Base-by-base conservation (phyloP, 2,329 filamentous ascomycete species). In the Cytospora mali region DNA sequence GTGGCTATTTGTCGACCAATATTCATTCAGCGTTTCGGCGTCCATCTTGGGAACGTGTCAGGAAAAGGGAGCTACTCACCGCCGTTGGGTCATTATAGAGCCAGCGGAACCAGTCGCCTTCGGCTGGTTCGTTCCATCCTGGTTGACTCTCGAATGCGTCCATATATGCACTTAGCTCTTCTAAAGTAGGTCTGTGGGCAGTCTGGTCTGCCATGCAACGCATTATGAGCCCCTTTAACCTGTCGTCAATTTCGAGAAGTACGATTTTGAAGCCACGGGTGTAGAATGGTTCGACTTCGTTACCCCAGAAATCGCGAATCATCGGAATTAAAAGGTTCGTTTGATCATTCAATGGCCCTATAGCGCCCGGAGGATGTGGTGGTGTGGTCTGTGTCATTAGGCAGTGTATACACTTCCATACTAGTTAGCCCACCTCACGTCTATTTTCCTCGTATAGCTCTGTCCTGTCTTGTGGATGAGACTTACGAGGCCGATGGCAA, bases 171-270 rank as follows among this genome's bases (percentile, higher is more conserved):
- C 21, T 25, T 9, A 61, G 58, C 39, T 61, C 58, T 23, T 39
- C 28, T 16, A 61, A 27, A 6, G 58, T 46, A 11, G 58, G 58
- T 11, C 58, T 33, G 21, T 61, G 18, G 6, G 50, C 58, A 6
- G 58, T 50, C 18, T 46, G 35, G 13, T 61, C 58, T 18, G 58
- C 58, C 21, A 61, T 23, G 50, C 58, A 61, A 6, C 58, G 58
- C 16, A 51, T 14, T 16, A 58, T n/a, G 16, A 58, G 46, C 4
- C 28, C 23, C 25, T 58, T 58, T 7, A 49, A 13, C 7, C 18
- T 28, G 23, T 49, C 48, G 9, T 53, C 31, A 11, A 42, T 29
- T 1, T 39, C 18, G 3, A 21, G 3, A 18, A 39, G 21, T 23
- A 28, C 7, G 1, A 56, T 7, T n/a, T 42, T 18, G 10, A 28